Base-by-base conservation (phyloP, 345 rosid species). In the Murraya paniculata region DNA sequence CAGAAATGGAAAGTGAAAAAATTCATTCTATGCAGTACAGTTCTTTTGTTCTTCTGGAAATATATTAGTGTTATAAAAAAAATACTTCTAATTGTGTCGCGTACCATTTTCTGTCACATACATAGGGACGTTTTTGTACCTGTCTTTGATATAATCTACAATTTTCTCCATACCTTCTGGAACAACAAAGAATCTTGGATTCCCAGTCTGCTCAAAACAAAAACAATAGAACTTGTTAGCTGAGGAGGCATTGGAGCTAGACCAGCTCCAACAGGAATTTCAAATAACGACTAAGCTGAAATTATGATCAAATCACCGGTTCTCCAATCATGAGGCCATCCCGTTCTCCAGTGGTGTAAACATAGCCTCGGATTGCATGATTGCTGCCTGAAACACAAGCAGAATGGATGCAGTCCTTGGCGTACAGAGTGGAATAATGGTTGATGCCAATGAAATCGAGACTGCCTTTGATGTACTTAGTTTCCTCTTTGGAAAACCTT, bases 341-440 rank as follows among this genome's bases (percentile, higher is more conserved):
- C 55, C 86, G 80, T 60, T 79, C 84, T 48, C 88, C 85, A 1
- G 87, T 83, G 25, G 88, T 76, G 80, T 82, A 57, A 1, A 71
- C 80, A 74, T 72, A 86, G 67, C 89, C 89, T 73, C 55, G 72
- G 57, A 88, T 76, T 22, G 89, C 75, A 9, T 68, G 84, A 74
- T 83, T 79, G 6, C 79, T 22, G 13, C 87, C 85, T 19, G 28
- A 64, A 53, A 3, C 14, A 64, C 88, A 86, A 68, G 83, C 39
- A 64, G 91, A 84, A 70, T 80, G 80, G 77, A 85, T 80, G 84
- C 89, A 88, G 64, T 88, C 89, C 80, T 76, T 86, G 71, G 87
- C 88, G 35, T 88, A 84, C 59, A 84, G 64, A 33, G 85, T 72
- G 55, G 83, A 35, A 74, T 88, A 84, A 75, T 86, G 89, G 78